Evolutionary conservation across 2,329 filamentous ascomycete species (phyloP).

Genomic region (Beauveria sp.): DNA sequence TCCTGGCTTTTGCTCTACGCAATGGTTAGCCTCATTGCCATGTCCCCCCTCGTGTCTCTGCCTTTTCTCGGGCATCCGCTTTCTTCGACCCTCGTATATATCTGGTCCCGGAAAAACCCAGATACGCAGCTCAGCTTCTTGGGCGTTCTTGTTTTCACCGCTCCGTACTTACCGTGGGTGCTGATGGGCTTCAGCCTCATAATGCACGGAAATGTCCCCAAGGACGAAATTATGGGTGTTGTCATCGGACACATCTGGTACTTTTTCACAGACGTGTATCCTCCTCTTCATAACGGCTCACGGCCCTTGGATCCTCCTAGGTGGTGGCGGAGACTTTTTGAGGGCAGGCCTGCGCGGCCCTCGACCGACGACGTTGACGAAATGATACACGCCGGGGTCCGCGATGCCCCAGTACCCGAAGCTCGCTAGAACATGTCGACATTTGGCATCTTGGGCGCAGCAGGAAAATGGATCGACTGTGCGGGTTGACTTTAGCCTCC

Average conservation of each 20-base stretch:
- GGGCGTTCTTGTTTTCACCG: conserved; percentile 82
- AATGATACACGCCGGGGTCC: conserved; percentile 1
- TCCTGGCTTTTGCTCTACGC: conserved; percentile 90
- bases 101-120: conserved; percentile 93
- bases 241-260: conserved; percentile 96
- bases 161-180: conserved; percentile 93
- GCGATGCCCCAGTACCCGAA: conserved; percentile 4
- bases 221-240: conserved; percentile 93
- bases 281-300: conserved; percentile 76
- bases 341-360: conserved; percentile 41
- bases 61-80: conserved; percentile 91
- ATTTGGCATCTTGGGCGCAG: not conserved
- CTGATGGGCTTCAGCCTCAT: conserved; percentile 86
- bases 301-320: conserved; percentile 80
- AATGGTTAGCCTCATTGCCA: conserved; percentile 65
- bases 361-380: conserved; percentile 33
- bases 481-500: not conserved
- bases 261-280: conserved; percentile 98
- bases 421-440: not conserved
- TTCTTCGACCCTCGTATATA: conserved; percentile 90
- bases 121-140: conserved; percentile 85
- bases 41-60: conserved; percentile 84
- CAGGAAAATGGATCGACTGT: not conserved
- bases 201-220: conserved; percentile 83
- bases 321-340: conserved; percentile 82